Evolutionary conservation across 208 protist species (phyloP).

Genomic region (Acanthamoeba castellanii): DNA sequence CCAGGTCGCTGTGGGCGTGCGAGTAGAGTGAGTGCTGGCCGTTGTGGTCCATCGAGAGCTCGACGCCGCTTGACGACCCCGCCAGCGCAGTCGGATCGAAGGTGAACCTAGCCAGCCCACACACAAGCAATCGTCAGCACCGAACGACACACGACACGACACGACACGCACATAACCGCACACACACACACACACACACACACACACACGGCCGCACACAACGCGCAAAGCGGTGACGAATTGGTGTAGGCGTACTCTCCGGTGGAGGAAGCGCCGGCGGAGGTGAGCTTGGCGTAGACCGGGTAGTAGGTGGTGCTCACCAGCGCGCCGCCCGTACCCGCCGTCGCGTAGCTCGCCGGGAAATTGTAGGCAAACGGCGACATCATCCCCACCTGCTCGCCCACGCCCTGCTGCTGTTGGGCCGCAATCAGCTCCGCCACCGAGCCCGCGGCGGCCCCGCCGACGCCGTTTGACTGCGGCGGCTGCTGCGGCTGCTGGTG

Average conservation of each 20-base stretch:
- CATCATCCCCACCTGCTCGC: conserved; percentile 2
- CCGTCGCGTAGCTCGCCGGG: neutral
- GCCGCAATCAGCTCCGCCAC: neutral
- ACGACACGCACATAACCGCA: neutral
- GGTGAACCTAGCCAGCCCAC: neutral
- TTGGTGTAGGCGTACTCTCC: neutral
- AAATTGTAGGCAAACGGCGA: conserved; percentile 40
- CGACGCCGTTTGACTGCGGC: neutral
- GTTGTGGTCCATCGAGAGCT: conserved; percentile 26
- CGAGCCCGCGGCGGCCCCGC: neutral
- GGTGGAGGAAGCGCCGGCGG: neutral
- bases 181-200: neutral
- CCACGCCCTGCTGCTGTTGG: neutral
- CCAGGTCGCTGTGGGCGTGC: conserved; percentile 6
- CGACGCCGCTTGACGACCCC: neutral
- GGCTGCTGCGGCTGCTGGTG: neutral
- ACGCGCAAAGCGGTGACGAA: neutral
- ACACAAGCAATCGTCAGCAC: no score
- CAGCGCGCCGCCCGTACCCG: neutral
- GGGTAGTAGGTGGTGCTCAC: conserved; percentile 20
- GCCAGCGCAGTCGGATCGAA: neutral
- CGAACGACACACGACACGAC: no score
- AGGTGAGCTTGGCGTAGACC: conserved; percentile 20
- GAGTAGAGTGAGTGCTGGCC: neutral
- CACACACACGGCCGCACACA: no score